phyloP scores from a whole-genome alignment of 2,329 filamentous ascomycete species.

The Proliferodiscus dingleyae region DNA sequence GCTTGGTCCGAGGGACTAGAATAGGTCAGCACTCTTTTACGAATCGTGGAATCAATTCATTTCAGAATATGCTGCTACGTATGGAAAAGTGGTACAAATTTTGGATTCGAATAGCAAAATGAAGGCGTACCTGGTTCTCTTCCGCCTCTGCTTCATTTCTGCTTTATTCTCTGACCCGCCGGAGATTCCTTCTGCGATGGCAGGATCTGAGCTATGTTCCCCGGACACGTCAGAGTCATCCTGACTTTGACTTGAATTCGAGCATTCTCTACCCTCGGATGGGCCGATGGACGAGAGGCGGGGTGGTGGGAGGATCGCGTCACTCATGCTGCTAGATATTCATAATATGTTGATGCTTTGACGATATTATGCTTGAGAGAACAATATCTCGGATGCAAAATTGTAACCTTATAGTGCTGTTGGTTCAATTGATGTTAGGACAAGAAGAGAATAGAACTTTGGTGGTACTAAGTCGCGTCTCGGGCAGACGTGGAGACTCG shows the following conservation, averaged over 20 bases:
- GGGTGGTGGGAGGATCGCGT: conserved; percentile 30
- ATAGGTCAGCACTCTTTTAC: conserved; percentile 19
- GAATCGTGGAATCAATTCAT: no score
- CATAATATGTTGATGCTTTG: conserved; percentile 19
- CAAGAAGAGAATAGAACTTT: conserved; percentile 3
- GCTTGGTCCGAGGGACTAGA: conserved; percentile 80
- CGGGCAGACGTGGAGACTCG: conserved; percentile 1
- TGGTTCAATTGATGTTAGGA: conserved; percentile 12
- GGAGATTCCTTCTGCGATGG: conserved; percentile 19
- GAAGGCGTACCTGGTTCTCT: conserved; percentile 54
- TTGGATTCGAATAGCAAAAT: neutral
- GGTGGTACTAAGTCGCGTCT: conserved; percentile 9
- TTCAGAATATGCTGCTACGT: neutral
- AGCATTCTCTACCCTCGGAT: conserved; percentile 10
- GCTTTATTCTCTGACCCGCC: conserved; percentile 32
- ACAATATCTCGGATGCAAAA: conserved; percentile 3
- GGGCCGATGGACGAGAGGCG: conserved; percentile 22
- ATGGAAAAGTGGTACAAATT: neutral
- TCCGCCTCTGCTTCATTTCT: conserved; percentile 44
- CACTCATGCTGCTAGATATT: conserved; percentile 28
- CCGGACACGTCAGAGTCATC: conserved; percentile 19
- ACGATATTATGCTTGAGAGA: conserved; percentile 10
- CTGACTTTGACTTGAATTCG: conserved; percentile 18
- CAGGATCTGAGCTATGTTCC: conserved; percentile 15
- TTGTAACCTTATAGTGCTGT: neutral